phyloP scores from a whole-genome alignment of 768 basidiomycete species.

The Rhizopogon sp. region DNA sequence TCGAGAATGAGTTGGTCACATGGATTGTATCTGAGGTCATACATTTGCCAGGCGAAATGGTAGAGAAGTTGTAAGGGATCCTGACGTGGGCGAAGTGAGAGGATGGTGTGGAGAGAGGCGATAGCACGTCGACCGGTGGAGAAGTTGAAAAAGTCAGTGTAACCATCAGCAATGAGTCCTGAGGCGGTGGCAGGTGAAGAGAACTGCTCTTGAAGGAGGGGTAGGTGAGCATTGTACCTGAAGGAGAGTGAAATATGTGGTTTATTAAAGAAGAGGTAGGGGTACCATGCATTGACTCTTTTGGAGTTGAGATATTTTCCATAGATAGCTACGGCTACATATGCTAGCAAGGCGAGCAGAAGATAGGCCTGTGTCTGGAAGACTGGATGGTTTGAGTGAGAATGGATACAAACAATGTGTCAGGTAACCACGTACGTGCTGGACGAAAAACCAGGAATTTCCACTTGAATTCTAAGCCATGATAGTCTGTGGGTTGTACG shows the following conservation, averaged over 20 bases:
- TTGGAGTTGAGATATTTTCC: slow-evolving; percentile 57
- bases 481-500: slow-evolving; percentile 52
- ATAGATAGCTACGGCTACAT: slow-evolving; percentile 50
- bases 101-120: slow-evolving; percentile 72
- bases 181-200: slow-evolving; percentile 51
- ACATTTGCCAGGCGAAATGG: slow-evolving; percentile 56
- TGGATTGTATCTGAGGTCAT: slow-evolving; percentile 72
- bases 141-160: slow-evolving; percentile 79
- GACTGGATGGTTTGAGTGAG: slow-evolving; percentile 29
- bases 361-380: slow-evolving; percentile 65
- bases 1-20: slow-evolving; percentile 72
- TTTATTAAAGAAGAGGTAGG: slow-evolving; percentile 11
- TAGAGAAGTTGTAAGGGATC: slow-evolving; percentile 66
- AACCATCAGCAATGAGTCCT: slow-evolving; percentile 61
- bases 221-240: slow-evolving; percentile 59
- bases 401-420: not conserved
- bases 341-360: slow-evolving; percentile 47
- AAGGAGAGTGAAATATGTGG: slow-evolving; percentile 3
- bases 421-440: slow-evolving; percentile 45
- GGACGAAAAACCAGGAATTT: slow-evolving; percentile 78
- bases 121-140: slow-evolving; percentile 82
- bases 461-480: slow-evolving; percentile 73
- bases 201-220: slow-evolving; percentile 68
- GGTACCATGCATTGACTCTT: slow-evolving; percentile 65
- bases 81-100: slow-evolving; percentile 78